These are phyloP conservation scores for Chernovozyma sophiae-reginae DNA, from an alignment of 1,139 yeast genomes.

Conservation along the genomic window DNA sequence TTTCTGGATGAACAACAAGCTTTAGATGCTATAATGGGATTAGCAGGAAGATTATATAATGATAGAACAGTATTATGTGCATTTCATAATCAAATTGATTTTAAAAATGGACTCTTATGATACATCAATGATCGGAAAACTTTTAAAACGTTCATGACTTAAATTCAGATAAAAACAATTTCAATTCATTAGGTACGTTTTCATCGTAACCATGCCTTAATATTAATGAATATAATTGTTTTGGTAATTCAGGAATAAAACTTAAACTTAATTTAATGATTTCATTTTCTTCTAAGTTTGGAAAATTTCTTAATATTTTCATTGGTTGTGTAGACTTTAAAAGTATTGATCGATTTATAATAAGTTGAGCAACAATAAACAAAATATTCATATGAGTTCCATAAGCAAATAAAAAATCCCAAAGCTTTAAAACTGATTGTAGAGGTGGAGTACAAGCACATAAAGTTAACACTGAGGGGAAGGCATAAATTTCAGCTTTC, in stretches of 20 bases:
- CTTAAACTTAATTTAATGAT: slow-evolving; percentile 77
- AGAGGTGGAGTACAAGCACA: slow-evolving; percentile 91
- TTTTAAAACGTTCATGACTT: too few species aligned
- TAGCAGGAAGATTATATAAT: slow-evolving; percentile 67
- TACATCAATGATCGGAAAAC: neutral
- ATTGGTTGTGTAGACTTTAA: slow-evolving; percentile 65
- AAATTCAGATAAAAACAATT: slow-evolving; percentile 16
- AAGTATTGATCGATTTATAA: slow-evolving; percentile 60
- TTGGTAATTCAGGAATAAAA: slow-evolving; percentile 74
- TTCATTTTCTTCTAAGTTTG: slow-evolving; percentile 67
- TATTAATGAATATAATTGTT: slow-evolving; percentile 60
- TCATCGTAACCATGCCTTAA: slow-evolving; percentile 70
- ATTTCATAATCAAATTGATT: slow-evolving; percentile 59
- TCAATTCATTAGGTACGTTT: slow-evolving; percentile 37
- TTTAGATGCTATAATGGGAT: slow-evolving; percentile 50
- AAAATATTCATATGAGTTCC: slow-evolving; percentile 87
- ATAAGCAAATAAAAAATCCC: slow-evolving; percentile 91
- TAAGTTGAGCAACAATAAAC: slow-evolving; percentile 80
- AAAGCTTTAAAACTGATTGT: slow-evolving; percentile 65
- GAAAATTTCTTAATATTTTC: slow-evolving; percentile 69
- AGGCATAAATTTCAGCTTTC: slow-evolving; percentile 83
- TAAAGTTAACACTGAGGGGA: slow-evolving; percentile 81
- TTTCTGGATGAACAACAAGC: slow-evolving; percentile 54
- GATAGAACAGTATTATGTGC: slow-evolving; percentile 70
- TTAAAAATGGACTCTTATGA: slow-evolving; percentile 25